phyloP scores from a whole-genome alignment of 2,329 filamentous ascomycete genomes.

The Sphaerulina vaccinii region DNA sequence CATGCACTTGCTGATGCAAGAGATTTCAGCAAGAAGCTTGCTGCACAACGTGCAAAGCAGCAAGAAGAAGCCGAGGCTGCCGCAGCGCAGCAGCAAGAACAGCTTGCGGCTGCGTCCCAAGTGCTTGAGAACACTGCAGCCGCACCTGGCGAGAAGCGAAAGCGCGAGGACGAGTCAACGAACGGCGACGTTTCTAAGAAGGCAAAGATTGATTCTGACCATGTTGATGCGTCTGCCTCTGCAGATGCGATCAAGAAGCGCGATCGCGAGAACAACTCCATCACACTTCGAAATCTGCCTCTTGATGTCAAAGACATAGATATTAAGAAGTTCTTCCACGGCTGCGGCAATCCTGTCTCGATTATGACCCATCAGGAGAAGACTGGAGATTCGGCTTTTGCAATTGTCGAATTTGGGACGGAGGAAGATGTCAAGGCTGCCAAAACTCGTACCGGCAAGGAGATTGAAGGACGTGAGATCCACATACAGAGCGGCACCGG shows the following conservation, averaged over 20 bases:
- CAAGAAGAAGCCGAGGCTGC: constrained; percentile 63
- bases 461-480: constrained; percentile 70
- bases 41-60: constrained; percentile 65
- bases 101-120: constrained; percentile 35
- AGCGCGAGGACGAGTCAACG: constrained; percentile 61
- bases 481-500: constrained; percentile 71
- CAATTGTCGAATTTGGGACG: constrained; percentile 80
- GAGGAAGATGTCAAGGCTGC: constrained; percentile 79
- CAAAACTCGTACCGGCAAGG: constrained; percentile 76
- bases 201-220: constrained; percentile 48
- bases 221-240: constrained; percentile 38
- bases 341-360: constrained; percentile 80
- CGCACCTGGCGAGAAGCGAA: constrained; percentile 64
- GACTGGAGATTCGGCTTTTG: constrained; percentile 62
- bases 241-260: constrained; percentile 58
- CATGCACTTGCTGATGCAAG: constrained; percentile 71
- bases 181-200: constrained; percentile 63
- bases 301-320: constrained; percentile 66
- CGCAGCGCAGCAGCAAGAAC: constrained; percentile 34
- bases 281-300: constrained; percentile 78
- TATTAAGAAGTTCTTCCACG: constrained; percentile 85
- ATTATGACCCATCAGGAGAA: constrained; percentile 66
- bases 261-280: constrained; percentile 85
- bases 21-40: constrained; percentile 63
- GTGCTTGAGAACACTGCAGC: constrained; percentile 21